Evolutionary conservation across 371 early-diverging fungal species (phyloP).

Genomic region (Apophysomyces sp.): DNA sequence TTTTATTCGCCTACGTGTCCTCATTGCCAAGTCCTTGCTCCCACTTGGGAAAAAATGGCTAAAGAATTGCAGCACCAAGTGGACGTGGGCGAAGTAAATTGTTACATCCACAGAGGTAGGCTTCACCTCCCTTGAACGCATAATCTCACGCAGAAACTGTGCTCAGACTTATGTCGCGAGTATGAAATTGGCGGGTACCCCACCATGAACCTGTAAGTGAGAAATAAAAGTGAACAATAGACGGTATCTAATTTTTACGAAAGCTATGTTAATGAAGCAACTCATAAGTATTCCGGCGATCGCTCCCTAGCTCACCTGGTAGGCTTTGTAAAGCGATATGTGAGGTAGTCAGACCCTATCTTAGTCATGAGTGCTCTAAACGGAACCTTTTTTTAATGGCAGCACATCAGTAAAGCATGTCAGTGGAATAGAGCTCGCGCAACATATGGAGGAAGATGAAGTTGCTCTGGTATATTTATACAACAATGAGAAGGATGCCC

Average conservation of each 20-base stretch:
- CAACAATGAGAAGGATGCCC: slow-evolving; percentile 12
- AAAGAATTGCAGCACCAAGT: slow-evolving; percentile 60
- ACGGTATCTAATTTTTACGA: not conserved
- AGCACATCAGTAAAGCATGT: slow-evolving; percentile 30
- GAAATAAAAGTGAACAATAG: not conserved
- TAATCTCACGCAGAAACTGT: not conserved
- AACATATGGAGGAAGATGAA: slow-evolving; percentile 18
- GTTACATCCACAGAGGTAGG: slow-evolving; percentile 58
- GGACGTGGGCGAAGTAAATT: slow-evolving; percentile 85
- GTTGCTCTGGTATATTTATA: slow-evolving; percentile 39
- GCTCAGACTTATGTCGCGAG: slow-evolving; percentile 48
- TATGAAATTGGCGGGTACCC: slow-evolving; percentile 79
- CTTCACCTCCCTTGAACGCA: not conserved
- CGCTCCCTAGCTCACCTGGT: slow-evolving; percentile 52
- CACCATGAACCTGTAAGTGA: slow-evolving; percentile 67
- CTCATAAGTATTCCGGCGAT: slow-evolving; percentile 48
- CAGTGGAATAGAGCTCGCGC: slow-evolving; percentile 14
- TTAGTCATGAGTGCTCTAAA: not conserved
- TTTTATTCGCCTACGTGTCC: slow-evolving; percentile 89
- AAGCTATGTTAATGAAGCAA: slow-evolving; percentile 36
- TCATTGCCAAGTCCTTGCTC: slow-evolving; percentile 83
- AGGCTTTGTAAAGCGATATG: slow-evolving; percentile 42
- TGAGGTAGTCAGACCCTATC: slow-evolving; percentile 21
- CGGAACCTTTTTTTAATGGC: not conserved
- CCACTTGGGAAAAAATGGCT: slow-evolving; percentile 75